phyloP scores from a whole-genome alignment of 176 grass and related monocot species.

The Zoysia japonica region DNA sequence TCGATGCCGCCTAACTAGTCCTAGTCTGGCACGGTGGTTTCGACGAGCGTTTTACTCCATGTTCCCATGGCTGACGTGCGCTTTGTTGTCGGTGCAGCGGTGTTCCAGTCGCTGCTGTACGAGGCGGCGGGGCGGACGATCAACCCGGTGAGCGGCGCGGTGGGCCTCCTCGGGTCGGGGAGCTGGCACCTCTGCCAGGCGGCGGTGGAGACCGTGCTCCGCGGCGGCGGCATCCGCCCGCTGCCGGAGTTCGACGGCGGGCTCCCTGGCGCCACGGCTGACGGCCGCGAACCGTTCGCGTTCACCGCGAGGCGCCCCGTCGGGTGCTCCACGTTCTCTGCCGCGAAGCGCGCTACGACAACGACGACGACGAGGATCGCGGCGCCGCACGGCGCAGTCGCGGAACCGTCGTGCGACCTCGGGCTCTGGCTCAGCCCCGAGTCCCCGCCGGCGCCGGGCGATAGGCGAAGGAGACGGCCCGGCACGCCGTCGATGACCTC shows the following conservation, averaged over 20 bases:
- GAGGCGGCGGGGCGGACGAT: slow-evolving; percentile 96
- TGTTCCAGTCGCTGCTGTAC: slow-evolving; percentile 93
- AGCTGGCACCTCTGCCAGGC: slow-evolving; percentile 92
- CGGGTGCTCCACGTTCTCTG: slow-evolving; percentile 59
- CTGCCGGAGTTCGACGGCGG: slow-evolving; percentile 49
- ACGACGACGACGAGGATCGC: slow-evolving; percentile 9
- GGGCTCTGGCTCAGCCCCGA: slow-evolving; percentile 52
- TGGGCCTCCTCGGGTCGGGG: slow-evolving; percentile 69
- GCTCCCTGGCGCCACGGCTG: not conserved
- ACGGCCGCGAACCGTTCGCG: slow-evolving; percentile 14
- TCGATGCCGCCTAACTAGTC: too few species aligned
- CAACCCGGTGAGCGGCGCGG: slow-evolving; percentile 88
- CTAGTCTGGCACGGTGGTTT: not conserved
- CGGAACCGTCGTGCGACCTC: slow-evolving; percentile 51
- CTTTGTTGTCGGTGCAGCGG: slow-evolving; percentile 41
- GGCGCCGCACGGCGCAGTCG: not conserved
- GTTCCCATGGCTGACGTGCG: not conserved
- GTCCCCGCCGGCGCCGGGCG: not conserved
- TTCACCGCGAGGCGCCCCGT: slow-evolving; percentile 25
- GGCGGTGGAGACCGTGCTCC: slow-evolving; percentile 83
- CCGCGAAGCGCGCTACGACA: slow-evolving; percentile 36
- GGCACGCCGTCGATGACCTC: slow-evolving; percentile 85
- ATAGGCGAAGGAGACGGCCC: slow-evolving; percentile 26
- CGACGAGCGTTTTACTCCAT: not conserved
- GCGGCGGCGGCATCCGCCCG: slow-evolving; percentile 60